A percentile compares a stretch with the other conserved stretches of the same genome.
These are phyloP conservation scores for Xerocomus minutiporus DNA, from an alignment of 1,284 basidiomycete species.

Conservation along the genomic window DNA sequence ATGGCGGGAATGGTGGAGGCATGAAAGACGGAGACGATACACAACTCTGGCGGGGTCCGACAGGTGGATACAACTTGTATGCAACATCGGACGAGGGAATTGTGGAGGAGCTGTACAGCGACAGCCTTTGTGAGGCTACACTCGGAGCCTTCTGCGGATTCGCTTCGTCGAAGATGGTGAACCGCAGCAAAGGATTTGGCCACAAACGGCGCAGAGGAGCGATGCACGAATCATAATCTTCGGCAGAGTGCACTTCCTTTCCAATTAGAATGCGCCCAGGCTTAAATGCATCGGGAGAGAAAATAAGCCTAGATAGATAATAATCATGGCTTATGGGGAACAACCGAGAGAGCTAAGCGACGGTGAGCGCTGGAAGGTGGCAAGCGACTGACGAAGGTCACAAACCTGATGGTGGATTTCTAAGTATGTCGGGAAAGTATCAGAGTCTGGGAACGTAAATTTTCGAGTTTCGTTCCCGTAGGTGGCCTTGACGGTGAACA, in stretches of 20 bases:
- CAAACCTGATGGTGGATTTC: constrained; percentile 44
- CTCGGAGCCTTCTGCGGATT: constrained; percentile 36
- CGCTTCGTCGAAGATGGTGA: constrained; percentile 55
- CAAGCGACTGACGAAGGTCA: constrained; percentile 7
- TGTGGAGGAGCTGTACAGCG: constrained; percentile 3
- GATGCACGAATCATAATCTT: constrained; percentile 53
- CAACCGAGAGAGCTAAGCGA: constrained; percentile 57
- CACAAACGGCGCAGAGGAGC: constrained; percentile 48
- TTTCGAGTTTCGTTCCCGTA: constrained; percentile 49
- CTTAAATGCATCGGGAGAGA: constrained; percentile 52
- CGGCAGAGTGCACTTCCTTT: constrained; percentile 51
- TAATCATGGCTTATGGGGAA: constrained; percentile 58
- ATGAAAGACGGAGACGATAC: not conserved
- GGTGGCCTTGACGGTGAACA: constrained; percentile 55
- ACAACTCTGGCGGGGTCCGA: constrained; percentile 2
- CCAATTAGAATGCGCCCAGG: constrained; percentile 55
- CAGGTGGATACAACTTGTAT: constrained; percentile 5
- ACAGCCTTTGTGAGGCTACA: constrained; percentile 1
- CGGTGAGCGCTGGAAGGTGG: constrained; percentile 14
- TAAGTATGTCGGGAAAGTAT: constrained; percentile 41
- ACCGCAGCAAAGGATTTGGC: constrained; percentile 56
- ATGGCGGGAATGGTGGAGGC: not conserved
- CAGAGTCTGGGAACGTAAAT: constrained; percentile 39
- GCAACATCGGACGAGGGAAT: not conserved
- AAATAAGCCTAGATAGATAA: constrained; percentile 62